Base-by-base conservation (phyloP, 164 flowering plant species). In the Stephania yunnanensis region DNA sequence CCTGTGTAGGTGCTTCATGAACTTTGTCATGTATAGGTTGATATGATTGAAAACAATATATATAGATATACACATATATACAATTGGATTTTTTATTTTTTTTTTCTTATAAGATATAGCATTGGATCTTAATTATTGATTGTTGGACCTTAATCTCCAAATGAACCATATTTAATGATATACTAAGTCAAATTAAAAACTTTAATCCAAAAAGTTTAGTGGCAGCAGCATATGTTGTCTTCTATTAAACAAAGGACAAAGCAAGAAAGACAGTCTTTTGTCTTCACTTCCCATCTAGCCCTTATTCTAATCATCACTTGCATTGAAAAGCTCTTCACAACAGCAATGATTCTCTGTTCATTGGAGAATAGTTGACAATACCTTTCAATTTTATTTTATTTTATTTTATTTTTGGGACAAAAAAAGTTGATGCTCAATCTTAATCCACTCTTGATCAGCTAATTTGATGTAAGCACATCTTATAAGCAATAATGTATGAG, bases 361-460 rank as follows among this genome's bases (percentile, higher is more conserved):
- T 31, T 68, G 46, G 50, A 71, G 46, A 63, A 78, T 81, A 77
- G 86, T 84, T 82, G 89, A 83, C 86, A 75, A 83, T 68, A 76
- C 53, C 19, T 1, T 36, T 36, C 42, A 36, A 36, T 50, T 50
- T 50, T 50, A 3, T 48, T 48, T 48, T 48, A 3, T 50, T 50
- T 48, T 0, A 3, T 48, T 29, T 64, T 29, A 12, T 29, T 15
- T 76, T 44, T 22, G 7, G 4, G 46, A n/a, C 19, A 65, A 48
- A 10, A 46, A 46, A 77, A 74, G 64, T 3, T 58, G 64, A 58
- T 58, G 64, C 64, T 58, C 64, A 15, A 58, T 15, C 20, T 58
- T 19, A 58, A 58, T 58, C 64, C 64, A 13, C 64, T 58, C 64
- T 0, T 36, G 1, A 36, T 36, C 4, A 10, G 2, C 13, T 15